Evolutionary conservation across 768 basidiomycete species (phyloP).

Genomic region (Porpolomopsis calyptriformis): DNA sequence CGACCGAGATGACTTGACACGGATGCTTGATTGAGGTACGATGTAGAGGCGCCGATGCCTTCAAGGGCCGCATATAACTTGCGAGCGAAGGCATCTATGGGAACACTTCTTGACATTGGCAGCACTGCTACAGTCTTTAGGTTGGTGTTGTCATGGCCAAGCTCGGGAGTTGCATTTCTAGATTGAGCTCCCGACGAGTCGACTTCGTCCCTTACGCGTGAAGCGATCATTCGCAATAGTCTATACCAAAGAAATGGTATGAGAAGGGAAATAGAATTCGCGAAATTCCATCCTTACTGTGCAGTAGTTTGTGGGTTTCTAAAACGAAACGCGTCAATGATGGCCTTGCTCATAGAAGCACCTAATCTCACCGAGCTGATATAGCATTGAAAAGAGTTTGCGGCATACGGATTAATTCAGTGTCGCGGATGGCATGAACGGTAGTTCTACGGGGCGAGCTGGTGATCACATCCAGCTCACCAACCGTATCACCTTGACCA

Average conservation of each 20-base stretch:
- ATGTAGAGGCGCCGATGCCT: slow-evolving; percentile 86
- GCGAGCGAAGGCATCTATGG: slow-evolving; percentile 80
- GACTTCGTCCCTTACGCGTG: slow-evolving; percentile 78
- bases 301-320: slow-evolving; percentile 82
- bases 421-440: slow-evolving; percentile 95
- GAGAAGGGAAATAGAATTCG: slow-evolving; percentile 1
- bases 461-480: slow-evolving; percentile 96
- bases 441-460: slow-evolving; percentile 79
- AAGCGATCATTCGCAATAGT: slow-evolving; percentile 81
- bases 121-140: slow-evolving; percentile 91
- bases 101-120: slow-evolving; percentile 78
- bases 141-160: slow-evolving; percentile 72
- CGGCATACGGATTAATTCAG: slow-evolving; percentile 94
- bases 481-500: slow-evolving; percentile 94
- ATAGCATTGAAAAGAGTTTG: slow-evolving; percentile 97
- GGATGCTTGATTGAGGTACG: slow-evolving; percentile 88
- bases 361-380: slow-evolving; percentile 55
- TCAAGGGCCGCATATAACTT: slow-evolving; percentile 85
- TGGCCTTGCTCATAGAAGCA: slow-evolving; percentile 1
- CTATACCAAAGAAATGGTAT: slow-evolving; percentile 23
- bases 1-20: slow-evolving; percentile 86
- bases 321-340: background rate
- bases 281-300: slow-evolving; percentile 38
- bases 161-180: slow-evolving; percentile 43
- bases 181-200: slow-evolving; percentile 46